These are phyloP conservation scores for Ophiosphaerella narmari DNA, from an alignment of 2,329 filamentous ascomycete genomes.

Conservation along the genomic window DNA sequence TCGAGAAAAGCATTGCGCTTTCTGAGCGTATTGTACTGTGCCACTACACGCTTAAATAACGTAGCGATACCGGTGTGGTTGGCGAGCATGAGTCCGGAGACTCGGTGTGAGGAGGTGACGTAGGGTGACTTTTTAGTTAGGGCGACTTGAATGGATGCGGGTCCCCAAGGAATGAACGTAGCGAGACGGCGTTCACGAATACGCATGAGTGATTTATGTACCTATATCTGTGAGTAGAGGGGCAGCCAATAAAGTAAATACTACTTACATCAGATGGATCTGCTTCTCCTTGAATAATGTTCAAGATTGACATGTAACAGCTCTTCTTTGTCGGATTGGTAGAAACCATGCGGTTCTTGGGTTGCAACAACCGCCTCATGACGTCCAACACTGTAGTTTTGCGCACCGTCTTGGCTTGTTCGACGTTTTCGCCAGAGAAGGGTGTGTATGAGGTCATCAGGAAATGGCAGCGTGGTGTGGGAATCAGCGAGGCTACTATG, in stretches of 20 bases:
- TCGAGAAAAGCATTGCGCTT: slow-evolving; percentile 98
- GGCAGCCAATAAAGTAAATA: neutral
- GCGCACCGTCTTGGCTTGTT: slow-evolving; percentile 94
- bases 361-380: slow-evolving; percentile 92
- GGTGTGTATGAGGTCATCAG: slow-evolving; percentile 98
- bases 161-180: slow-evolving; percentile 98
- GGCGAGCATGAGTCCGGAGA: slow-evolving; percentile 95
- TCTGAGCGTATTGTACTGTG: slow-evolving; percentile 89
- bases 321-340: slow-evolving; percentile 94
- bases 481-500: slow-evolving; percentile 93
- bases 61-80: slow-evolving; percentile 98
- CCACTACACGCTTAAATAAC: slow-evolving; percentile 91
- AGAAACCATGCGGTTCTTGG: slow-evolving; percentile 99
- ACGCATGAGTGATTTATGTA: slow-evolving; percentile 95
- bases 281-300: slow-evolving; percentile 98
- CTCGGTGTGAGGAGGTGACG: slow-evolving; percentile 88
- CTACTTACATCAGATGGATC: slow-evolving; percentile 82
- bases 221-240: slow-evolving; percentile 44
- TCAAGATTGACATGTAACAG: slow-evolving; percentile 98
- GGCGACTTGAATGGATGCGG: slow-evolving; percentile 95
- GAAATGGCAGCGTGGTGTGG: slow-evolving; percentile 96
- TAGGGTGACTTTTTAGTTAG: slow-evolving; percentile 97
- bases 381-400: slow-evolving; percentile 98
- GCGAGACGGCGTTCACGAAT: slow-evolving; percentile 93
- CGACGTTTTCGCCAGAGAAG: slow-evolving; percentile 94